Base-by-base conservation (phyloP, 208 protist genomes). In the Phytomonas sp. region DNA sequence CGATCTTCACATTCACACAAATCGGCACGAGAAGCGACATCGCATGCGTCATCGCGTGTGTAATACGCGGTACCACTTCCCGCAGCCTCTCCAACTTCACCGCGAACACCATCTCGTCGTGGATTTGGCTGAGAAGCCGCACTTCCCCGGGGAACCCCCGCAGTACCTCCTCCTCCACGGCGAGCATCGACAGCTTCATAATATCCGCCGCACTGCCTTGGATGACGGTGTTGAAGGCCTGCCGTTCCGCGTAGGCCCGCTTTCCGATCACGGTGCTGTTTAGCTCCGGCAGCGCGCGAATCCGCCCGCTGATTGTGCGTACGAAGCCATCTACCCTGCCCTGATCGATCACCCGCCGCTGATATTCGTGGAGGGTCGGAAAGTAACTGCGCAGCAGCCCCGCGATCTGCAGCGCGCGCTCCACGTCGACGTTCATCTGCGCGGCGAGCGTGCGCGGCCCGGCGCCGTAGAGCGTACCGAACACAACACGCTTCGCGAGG, bases 141-240 rank as follows among this genome's bases (percentile, higher is more conserved):
- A 86, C 77, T n/a, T 84, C 74, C 33, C 59, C 60, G 3, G 60
- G 63, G 36, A 61, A 72, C n/a, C 67, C 64, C 63, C 77, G 82
- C 71, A 94, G 76, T 72, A 93, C 84, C 0, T 91, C 79, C 28
- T 66, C 77, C 32, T 92, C 78, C 29, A 95, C 79, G 6, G 80
- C 87, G 6, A 96, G 61, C 92, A 97, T 97, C 17, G 80, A 78
- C 67, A 89, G 71, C 74, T 97, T 97, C 80, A 96, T 90, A 0
- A 97, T 76, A 62, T 97, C 92, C 53, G 92, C 92, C 2, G 92
- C 90, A 63, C 84, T 94, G 46, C 92, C 92, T 61, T 97, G 92
- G 62, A 97, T 72, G 0, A 94, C 82, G 20, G 87, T 92, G 76
- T 97, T 97, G 70, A 96, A 92, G n/a, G 92, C 90, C 81, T 95